phyloP scores from a whole-genome alignment of 1,284 basidiomycete species.

The Ustilago loliicola region DNA sequence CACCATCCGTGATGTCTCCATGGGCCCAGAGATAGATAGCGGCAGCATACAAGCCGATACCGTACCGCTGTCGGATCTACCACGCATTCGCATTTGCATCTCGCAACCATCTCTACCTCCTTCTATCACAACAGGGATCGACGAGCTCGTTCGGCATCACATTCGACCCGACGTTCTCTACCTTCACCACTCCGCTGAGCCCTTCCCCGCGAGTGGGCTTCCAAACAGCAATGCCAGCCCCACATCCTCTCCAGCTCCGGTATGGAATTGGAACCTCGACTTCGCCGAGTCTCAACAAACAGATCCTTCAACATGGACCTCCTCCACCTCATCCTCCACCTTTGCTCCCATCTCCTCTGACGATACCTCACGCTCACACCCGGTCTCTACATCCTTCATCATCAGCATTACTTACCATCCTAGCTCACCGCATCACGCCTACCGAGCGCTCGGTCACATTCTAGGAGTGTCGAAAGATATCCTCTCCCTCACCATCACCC shows the following conservation, averaged over 20 bases:
- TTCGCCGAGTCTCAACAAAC: constrained; percentile 15
- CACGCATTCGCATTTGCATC: constrained; percentile 33
- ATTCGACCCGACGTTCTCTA: constrained; percentile 30
- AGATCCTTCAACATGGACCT: constrained; percentile 19
- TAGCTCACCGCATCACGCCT: constrained; percentile 45
- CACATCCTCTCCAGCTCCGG: not conserved
- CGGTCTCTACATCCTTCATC: constrained; percentile 16
- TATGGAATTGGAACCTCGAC: constrained; percentile 43
- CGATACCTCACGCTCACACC: not conserved
- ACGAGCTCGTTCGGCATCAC: constrained; percentile 28
- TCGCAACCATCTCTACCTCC: constrained; percentile 14
- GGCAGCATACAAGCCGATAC: constrained; percentile 18
- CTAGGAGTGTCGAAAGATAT: constrained; percentile 41
- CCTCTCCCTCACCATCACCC: constrained; percentile 8
- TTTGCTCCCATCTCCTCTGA: constrained; percentile 26
- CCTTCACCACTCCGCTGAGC: not conserved
- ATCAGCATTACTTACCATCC: constrained; percentile 24
- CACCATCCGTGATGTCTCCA: constrained; percentile 29
- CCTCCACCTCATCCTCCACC: constrained; percentile 28
- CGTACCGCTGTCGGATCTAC: constrained; percentile 21
- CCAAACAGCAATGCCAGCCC: not conserved
- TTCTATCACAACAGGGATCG: constrained; percentile 18
- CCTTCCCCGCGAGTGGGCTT: constrained; percentile 14
- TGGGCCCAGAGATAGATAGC: constrained; percentile 24
- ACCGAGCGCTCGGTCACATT: constrained; percentile 54